Evolutionary conservation across 345 rosid species (phyloP), one percentile per base, ranked within the genome.

Genomic region (Hibiscus trionum): DNA sequence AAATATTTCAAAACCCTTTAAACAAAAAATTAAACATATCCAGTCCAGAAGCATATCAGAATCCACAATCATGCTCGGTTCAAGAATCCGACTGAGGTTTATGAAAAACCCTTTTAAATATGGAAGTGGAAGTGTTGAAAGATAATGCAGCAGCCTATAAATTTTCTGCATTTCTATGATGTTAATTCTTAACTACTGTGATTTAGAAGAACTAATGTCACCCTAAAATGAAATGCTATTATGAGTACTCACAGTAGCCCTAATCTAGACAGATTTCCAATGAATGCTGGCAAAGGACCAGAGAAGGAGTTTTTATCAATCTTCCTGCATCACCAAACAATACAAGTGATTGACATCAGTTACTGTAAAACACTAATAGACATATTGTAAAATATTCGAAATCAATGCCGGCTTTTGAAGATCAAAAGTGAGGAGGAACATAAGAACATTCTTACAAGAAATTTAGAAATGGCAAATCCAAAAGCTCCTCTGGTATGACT

Each of bases 271-370:
- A 82, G 58, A 15, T 79, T 79, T 56, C 77, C 84, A 59, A 82
- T 63, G 24, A 82, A 76, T 2, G 76, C 66, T 27, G 84, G 84
- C 64, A 82, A 79, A 17, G 75, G 78, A 44, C 84, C 80, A 1
- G 71, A 67, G 75, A 82, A 76, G 70, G 62, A 79, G 69, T 82
- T 82, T 31, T 63, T 73, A 61, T 82, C 82, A 57, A 82, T 50
- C 62, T 79, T 79, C 75, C 82, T 82, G 31, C 35, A 71, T 61
- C 39, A 71, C 14, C 58, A 39, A 66, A 68, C 58, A 62, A 72
- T 10, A 68, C 10, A 31, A 63, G 3, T 21, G 19, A 44, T 24
- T 46, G 14, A 19, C 14, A 21, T 66, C 10, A 6, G 53, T 42
- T 65, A 19, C 31, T 0, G 10, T 39, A 19, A 62, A 35, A 10